Percentiles rank a stretch among this genome's conserved stretches.
phyloP scores from a whole-genome alignment of 2,329 filamentous ascomycete species.

The Zymoseptoria brevis region DNA sequence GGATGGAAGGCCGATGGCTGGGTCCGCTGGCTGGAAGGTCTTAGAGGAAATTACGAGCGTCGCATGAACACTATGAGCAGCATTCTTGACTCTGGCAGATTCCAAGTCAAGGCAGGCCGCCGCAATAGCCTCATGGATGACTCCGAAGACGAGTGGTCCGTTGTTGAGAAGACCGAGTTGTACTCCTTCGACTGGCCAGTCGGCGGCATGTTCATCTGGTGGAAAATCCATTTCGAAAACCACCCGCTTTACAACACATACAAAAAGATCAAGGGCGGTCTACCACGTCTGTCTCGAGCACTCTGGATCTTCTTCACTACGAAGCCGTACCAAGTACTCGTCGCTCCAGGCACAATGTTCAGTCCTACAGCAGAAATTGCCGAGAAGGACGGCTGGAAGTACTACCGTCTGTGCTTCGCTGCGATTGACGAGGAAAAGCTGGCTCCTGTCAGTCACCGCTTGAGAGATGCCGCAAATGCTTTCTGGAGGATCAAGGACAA shows the following conservation, averaged over 20 bases:
- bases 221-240: slow-evolving; percentile 60
- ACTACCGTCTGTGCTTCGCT: slow-evolving; percentile 75
- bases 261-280: slow-evolving; percentile 35
- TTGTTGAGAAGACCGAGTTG: slow-evolving; percentile 65
- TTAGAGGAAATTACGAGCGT: slow-evolving; percentile 74
- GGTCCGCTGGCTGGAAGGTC: slow-evolving; percentile 82
- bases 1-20: slow-evolving; percentile 78
- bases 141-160: slow-evolving; percentile 57
- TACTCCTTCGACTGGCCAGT: slow-evolving; percentile 72
- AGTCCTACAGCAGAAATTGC: slow-evolving; percentile 55
- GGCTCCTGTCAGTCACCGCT: slow-evolving; percentile 51
- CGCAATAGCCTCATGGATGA: slow-evolving; percentile 28
- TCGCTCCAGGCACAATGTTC: slow-evolving; percentile 67
- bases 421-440: slow-evolving; percentile 69
- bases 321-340: slow-evolving; percentile 61
- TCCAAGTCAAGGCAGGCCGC: slow-evolving; percentile 55
- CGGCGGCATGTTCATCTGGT: slow-evolving; percentile 89
- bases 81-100: slow-evolving; percentile 61
- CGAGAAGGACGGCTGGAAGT: slow-evolving; percentile 57
- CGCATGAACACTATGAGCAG: slow-evolving; percentile 75
- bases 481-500: slow-evolving; percentile 72
- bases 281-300: slow-evolving; percentile 52
- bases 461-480: slow-evolving; percentile 59
- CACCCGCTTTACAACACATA: slow-evolving; percentile 60
- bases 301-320: slow-evolving; percentile 65